Conservation (phyloP, 306 rosid genomes). For the Spatholobus suberectus region DNA sequence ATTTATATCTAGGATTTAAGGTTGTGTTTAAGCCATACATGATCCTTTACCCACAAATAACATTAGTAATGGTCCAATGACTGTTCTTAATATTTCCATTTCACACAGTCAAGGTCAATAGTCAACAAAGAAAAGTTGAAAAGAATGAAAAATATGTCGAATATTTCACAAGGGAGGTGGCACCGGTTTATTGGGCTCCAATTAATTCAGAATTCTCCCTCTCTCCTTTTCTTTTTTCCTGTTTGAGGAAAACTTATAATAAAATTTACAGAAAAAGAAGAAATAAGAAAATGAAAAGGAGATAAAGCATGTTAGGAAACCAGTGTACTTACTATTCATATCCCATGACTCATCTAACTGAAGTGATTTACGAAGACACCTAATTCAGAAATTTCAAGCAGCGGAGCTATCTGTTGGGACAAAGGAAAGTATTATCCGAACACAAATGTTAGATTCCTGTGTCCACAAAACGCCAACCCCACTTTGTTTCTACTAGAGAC, state of each 20-base stretch:
- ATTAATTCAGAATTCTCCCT: neutral
- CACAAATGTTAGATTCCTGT: conserved; percentile 4
- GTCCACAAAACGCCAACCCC: neutral
- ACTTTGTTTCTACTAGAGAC: neutral
- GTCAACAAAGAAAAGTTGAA: neutral
- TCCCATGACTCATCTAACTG: neutral
- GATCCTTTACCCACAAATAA: neutral
- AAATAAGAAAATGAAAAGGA: neutral
- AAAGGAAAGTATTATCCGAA: neutral
- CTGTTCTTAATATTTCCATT: neutral
- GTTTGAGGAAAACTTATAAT: neutral
- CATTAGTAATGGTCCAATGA: neutral
- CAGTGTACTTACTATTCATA: neutral
- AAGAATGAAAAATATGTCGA: neutral
- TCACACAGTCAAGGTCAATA: neutral
- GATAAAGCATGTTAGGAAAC: neutral
- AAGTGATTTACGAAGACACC: neutral
- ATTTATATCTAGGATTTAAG: neutral
- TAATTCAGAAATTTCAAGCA: neutral
- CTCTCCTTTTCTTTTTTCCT: neutral
- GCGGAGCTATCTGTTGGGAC: neutral
- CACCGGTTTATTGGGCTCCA: neutral
- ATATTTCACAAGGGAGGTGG: neutral
- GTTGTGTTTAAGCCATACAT: neutral
- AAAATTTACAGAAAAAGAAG: neutral